These are phyloP conservation scores for Flaveria bidentis DNA, from an alignment of 129 eudicot species.

Conservation along the genomic window DNA sequence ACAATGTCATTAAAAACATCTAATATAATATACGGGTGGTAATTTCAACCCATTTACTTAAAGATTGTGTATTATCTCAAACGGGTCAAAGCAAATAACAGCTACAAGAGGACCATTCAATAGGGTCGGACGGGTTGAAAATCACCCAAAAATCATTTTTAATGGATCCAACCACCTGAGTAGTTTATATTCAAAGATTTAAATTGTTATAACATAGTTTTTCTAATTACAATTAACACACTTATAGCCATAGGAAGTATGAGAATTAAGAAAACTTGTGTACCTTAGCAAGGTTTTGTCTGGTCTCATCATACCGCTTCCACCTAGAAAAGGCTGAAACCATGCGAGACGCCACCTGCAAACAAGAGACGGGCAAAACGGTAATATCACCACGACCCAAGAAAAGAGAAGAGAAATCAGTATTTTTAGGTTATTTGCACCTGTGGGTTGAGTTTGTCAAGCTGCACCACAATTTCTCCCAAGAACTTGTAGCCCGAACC, in stretches of 20 bases:
- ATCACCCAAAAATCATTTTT: not conserved
- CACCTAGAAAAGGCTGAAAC: conserved; percentile 97
- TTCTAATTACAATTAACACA: not conserved
- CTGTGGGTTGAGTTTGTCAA: conserved; percentile 97
- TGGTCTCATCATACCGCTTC: conserved; percentile 89
- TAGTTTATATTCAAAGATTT: not conserved
- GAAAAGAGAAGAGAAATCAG: not conserved
- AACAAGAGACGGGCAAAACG: conserved; percentile 13
- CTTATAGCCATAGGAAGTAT: not conserved
- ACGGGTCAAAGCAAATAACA: not conserved
- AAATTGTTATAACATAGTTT: not conserved
- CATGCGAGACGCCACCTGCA: conserved; percentile 86
- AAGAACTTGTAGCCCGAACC: conserved; percentile 93
- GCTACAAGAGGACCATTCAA: not conserved
- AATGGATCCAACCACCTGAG: not conserved
- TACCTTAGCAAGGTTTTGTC: conserved; percentile 90
- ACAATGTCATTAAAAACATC: not conserved
- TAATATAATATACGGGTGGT: not conserved
- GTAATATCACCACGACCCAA: conserved; percentile 2
- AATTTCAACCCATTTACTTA: not conserved
- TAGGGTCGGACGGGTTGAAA: not conserved
- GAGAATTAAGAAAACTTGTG: not conserved
- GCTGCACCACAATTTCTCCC: conserved; percentile 83
- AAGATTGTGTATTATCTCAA: not conserved
- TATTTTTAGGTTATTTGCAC: conserved; percentile 34